phyloP scores from a whole-genome alignment of 1,284 basidiomycete genomes.

The Fomitiporia mediterranea region DNA sequence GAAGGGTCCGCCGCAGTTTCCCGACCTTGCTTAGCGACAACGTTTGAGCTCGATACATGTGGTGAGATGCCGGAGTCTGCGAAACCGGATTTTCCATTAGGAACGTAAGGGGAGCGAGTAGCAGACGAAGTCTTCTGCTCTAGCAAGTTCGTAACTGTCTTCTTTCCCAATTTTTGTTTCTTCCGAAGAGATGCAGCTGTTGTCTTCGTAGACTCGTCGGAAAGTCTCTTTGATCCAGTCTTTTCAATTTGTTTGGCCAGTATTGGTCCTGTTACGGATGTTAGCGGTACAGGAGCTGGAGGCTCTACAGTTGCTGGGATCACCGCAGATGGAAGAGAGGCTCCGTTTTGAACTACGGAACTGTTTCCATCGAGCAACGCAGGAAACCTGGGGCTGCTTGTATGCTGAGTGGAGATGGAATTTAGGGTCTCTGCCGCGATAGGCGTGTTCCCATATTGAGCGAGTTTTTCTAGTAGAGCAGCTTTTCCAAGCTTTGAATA shows the following conservation, averaged over 20 bases:
- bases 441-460: slow-evolving; percentile 11
- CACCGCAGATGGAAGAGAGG: too few relatives aligned
- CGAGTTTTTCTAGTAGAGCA: slow-evolving; percentile 50
- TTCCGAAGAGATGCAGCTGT: not conserved
- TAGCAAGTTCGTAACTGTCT: not conserved
- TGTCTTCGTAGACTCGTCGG: not conserved
- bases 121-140: not conserved
- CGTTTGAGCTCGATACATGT: too few relatives aligned
- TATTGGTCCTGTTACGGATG: not conserved
- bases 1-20: too few relatives aligned
- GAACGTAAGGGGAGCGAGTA: not conserved
- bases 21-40: too few relatives aligned
- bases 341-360: too few relatives aligned
- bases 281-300: too few relatives aligned
- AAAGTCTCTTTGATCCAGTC: not conserved
- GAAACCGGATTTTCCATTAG: not conserved
- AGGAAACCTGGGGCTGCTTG: too few relatives aligned
- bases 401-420: not conserved
- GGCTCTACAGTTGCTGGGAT: too few relatives aligned
- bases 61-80: too few relatives aligned
- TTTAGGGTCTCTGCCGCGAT: too few relatives aligned
- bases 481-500: slow-evolving; percentile 65
- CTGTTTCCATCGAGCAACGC: too few relatives aligned
- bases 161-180: not conserved
- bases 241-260: not conserved